Percentiles rank a stretch among this genome's conserved stretches.
Conservation (phyloP, 2,329 filamentous ascomycete species). For the Purpureocillium lavendulum region DNA sequence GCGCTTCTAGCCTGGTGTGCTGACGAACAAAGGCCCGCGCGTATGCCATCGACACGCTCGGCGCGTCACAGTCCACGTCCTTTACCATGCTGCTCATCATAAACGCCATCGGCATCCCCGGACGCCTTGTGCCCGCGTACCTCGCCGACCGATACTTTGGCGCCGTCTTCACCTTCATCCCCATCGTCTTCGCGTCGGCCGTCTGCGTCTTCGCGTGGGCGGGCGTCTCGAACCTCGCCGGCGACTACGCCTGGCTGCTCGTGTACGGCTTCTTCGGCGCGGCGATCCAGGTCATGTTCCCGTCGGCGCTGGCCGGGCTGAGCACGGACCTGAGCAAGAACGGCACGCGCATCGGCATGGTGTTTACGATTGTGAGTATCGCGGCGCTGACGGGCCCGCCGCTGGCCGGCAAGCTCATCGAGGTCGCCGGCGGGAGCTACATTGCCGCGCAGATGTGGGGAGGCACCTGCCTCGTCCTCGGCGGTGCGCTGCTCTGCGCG, state of each 20-base stretch:
- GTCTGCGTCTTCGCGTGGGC: conserved; percentile 45
- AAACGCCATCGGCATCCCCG: conserved; percentile 49
- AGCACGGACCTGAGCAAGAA: conserved; percentile 44
- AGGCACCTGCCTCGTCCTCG: conserved; percentile 34
- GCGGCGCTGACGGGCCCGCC: conserved; percentile 46
- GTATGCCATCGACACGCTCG: conserved; percentile 30
- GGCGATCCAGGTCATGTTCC: conserved; percentile 58
- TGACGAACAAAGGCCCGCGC: conserved; percentile 32
- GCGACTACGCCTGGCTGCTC: conserved; percentile 48
- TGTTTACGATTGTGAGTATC: conserved; percentile 48
- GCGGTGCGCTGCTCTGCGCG: conserved; percentile 28
- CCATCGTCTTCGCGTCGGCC: conserved; percentile 36
- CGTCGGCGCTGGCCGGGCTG: conserved; percentile 38
- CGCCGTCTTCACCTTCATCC: conserved; percentile 46
- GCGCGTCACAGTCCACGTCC: conserved; percentile 38
- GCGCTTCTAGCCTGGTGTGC: too few species aligned
- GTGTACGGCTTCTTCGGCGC: conserved; percentile 58
- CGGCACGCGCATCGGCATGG: conserved; percentile 52
- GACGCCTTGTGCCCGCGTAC: conserved; percentile 44
- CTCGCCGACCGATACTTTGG: conserved; percentile 47
- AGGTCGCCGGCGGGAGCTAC: conserved; percentile 33
- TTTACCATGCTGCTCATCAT: conserved; percentile 52
- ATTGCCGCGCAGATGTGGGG: conserved; percentile 43
- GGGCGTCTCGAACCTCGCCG: conserved; percentile 28
- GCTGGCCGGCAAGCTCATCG: conserved; percentile 42